Conservation (phyloP, 2,329 filamentous ascomycete species). For the Cercospora sp. region DNA sequence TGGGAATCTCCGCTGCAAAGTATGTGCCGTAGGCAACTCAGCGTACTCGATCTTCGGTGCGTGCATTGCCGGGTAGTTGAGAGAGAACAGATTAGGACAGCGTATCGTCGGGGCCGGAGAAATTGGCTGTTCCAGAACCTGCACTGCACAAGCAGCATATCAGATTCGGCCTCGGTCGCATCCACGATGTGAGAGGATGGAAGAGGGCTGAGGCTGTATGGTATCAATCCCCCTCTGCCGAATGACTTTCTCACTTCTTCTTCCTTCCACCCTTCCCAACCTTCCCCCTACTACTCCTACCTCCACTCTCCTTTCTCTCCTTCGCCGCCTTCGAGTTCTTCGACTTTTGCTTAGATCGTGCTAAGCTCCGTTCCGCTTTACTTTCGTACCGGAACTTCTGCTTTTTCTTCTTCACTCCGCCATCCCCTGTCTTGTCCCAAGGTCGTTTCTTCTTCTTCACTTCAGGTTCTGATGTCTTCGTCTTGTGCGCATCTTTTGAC, state of each 20-base stretch:
- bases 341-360: slow-evolving; percentile 62
- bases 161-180: no score
- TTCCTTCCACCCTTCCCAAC: not conserved
- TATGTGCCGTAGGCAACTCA: no score
- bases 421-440: slow-evolving; percentile 54
- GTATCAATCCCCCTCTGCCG: no score
- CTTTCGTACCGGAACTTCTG: slow-evolving; percentile 94
- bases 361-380: slow-evolving; percentile 73
- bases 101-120: no score
- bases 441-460: slow-evolving; percentile 43
- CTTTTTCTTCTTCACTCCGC: slow-evolving; percentile 60
- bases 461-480: not conserved
- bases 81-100: no score
- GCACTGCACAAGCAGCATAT: no score
- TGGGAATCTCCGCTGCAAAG: no score
- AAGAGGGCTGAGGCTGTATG: no score
- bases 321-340: slow-evolving; percentile 69
- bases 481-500: slow-evolving; percentile 25
- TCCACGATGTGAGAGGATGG: no score
- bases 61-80: no score
- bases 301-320: not conserved
- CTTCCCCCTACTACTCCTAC: not conserved
- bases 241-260: not conserved
- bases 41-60: no score
- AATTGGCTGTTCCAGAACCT: no score